Evolutionary conservation across 1,139 yeast genomes (phyloP), one percentile per base, ranked within the genome.

Genomic region (Hansenula anomala): DNA sequence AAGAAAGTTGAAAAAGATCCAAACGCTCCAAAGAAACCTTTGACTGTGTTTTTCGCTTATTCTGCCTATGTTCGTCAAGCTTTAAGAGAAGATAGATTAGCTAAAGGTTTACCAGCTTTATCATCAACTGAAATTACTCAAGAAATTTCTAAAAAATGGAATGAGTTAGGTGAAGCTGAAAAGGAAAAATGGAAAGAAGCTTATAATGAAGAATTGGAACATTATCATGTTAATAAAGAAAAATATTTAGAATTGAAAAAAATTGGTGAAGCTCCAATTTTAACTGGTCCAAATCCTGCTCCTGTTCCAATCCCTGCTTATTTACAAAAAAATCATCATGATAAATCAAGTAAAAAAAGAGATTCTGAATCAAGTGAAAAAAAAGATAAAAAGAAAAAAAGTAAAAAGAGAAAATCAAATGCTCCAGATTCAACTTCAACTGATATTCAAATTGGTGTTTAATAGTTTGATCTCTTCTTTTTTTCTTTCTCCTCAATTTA

Each of bases 11-110:
- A 73, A 55, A 73, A 69, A 54, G 87, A 73, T 51, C 77, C 77
- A 32, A 67, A 70, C 45, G 77, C 76, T 30, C 78, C 78, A 41
- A 71, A 71, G 60, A 71, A 73, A 65, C 78, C 69, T 19, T 66
- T 85, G 56, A 87, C 96, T 28, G 84, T 86, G 42, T 88, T 80
- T 66, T 86, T 88, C 62, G 83, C 90, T 30, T 88, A 78, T 59
- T 75, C 82, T 31, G 80, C 80, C 51, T 75, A 75, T 51, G 70
- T 78, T 44, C 75, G 90, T 56, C 82, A 79, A 44, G 60, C 64
- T 17, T 57, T 88, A 47, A 78, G 82, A 45, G 80, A 78, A 44
- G 88, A 84, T 48, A 73, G 94, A 58, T 69, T 66, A 43, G 65
- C 68, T 37, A 67, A 71, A 42, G 81, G 82, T 26, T 69, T 75